Percentiles rank a stretch among this genome's conserved stretches.
These are phyloP conservation scores for Amesomyces nigricolor DNA, from an alignment of 2,329 filamentous ascomycete species.

Conservation along the genomic window DNA sequence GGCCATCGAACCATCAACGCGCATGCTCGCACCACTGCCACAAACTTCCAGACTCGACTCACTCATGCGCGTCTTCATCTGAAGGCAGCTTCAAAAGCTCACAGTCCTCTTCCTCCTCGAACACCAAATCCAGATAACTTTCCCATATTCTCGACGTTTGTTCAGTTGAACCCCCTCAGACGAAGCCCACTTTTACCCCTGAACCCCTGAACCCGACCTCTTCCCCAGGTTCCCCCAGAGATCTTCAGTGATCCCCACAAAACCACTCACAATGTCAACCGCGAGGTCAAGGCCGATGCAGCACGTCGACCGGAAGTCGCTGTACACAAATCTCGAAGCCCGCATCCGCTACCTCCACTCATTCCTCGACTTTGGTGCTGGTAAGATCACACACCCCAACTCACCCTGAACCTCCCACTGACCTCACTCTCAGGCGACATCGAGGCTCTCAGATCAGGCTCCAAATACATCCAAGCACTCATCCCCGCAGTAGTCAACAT, in stretches of 20 bases:
- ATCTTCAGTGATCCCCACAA: not conserved
- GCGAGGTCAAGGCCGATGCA: slow-evolving; percentile 31
- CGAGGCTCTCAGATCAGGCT: slow-evolving; percentile 61
- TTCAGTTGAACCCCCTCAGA: no score
- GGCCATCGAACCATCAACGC: slow-evolving; percentile 16
- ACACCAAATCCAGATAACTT: not conserved
- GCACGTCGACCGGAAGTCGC: slow-evolving; percentile 63
- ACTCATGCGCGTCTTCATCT: not conserved
- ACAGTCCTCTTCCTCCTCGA: not conserved
- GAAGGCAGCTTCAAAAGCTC: slow-evolving; percentile 8
- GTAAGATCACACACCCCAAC: slow-evolving; percentile 39
- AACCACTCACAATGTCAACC: slow-evolving; percentile 20
- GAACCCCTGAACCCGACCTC: not conserved
- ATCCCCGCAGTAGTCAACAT: slow-evolving; percentile 80
- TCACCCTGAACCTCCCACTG: slow-evolving; percentile 1
- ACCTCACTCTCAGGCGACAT: slow-evolving; percentile 54
- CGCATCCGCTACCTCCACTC: slow-evolving; percentile 68
- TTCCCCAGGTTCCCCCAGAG: not conserved
- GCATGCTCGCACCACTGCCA: slow-evolving; percentile 18
- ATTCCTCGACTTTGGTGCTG: slow-evolving; percentile 68
- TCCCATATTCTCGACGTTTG: not conserved
- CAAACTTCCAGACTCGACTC: not conserved
- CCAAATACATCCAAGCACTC: slow-evolving; percentile 74
- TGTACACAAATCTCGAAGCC: slow-evolving; percentile 65
- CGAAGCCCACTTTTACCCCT: not conserved